These are phyloP conservation scores for Calcarisporium arbuscula DNA, from an alignment of 2,329 filamentous ascomycete genomes.

Conservation along the genomic window DNA sequence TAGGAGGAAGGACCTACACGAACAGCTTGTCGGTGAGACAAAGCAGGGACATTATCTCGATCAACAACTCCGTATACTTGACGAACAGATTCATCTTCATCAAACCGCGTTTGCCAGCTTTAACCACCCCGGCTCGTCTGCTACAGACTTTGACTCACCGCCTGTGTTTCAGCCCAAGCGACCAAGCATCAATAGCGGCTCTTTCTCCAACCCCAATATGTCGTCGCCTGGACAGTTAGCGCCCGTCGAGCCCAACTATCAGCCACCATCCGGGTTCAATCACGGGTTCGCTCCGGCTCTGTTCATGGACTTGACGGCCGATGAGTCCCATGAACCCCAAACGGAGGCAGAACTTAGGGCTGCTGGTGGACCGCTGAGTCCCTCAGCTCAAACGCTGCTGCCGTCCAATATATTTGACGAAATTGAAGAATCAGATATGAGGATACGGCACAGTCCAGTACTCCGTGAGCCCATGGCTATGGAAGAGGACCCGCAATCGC, in stretches of 20 bases:
- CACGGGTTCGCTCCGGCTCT: conserved; percentile 47
- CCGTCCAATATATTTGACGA: conserved; percentile 64
- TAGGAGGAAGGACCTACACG: conserved; percentile 47
- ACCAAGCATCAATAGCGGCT: conserved; percentile 42
- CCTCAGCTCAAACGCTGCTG: conserved; percentile 66
- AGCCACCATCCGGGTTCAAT: conserved; percentile 47
- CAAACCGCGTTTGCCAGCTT: conserved; percentile 3
- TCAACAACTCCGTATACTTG: conserved; percentile 37
- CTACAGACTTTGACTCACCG: conserved; percentile 41
- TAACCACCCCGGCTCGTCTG: conserved; percentile 37
- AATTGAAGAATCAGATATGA: conserved; percentile 53
- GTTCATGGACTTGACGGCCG: conserved; percentile 42
- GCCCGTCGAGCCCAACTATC: conserved; percentile 35
- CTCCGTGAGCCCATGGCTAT: conserved; percentile 22
- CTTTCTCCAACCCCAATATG: conserved; percentile 34
- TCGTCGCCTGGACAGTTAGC: conserved; percentile 34
- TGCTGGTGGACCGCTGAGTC: conserved; percentile 66
- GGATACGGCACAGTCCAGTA: conserved; percentile 22
- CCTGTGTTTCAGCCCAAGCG: conserved; percentile 37
- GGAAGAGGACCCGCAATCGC: conserved; percentile 50
- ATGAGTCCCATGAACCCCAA: conserved; percentile 33
- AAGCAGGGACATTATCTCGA: conserved; percentile 41
- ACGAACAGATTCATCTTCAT: conserved; percentile 36
- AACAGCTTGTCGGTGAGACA: conserved; percentile 39
- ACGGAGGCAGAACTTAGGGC: conserved; percentile 58